phyloP scores from a whole-genome alignment of 257 asterid species.

The Penstemon eatonii region DNA sequence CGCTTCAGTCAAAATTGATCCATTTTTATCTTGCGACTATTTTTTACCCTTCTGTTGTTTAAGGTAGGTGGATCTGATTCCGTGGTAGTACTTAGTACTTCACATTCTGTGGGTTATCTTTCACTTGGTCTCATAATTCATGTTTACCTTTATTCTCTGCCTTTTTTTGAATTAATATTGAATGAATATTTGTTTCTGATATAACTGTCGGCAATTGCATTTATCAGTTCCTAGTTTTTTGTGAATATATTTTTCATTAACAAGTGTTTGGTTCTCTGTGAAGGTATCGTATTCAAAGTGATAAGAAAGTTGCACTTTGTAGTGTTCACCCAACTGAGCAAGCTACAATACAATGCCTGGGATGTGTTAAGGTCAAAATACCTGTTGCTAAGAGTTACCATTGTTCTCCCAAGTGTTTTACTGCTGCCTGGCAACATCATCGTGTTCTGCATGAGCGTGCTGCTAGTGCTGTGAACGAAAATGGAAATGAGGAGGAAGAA shows the following conservation, averaged over 20 bases:
- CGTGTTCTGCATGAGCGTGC: conserved; percentile 95
- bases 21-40: neutral
- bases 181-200: conserved; percentile 2
- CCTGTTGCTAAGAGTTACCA: conserved; percentile 87
- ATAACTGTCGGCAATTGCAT: conserved; percentile 9
- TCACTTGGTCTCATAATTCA: neutral
- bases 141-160: neutral
- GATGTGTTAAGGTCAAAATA: conserved; percentile 87
- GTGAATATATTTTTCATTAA: neutral
- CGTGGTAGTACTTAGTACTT: conserved; percentile 11
- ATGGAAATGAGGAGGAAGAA: conserved; percentile 89
- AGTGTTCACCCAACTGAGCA: conserved; percentile 92
- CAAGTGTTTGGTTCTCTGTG: conserved; percentile 24
- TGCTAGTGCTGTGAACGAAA: conserved; percentile 68
- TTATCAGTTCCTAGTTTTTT: neutral
- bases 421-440: conserved; percentile 95
- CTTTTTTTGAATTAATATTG: neutral
- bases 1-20: neutral
- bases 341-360: conserved; percentile 91
- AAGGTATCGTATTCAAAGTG: conserved; percentile 98
- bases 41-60: conserved; percentile 6
- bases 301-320: conserved; percentile 80
- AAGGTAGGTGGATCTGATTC: conserved; percentile 3
- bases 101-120: conserved; percentile 7
- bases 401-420: conserved; percentile 85